Evolutionary conservation across 257 asterid species (phyloP).

Genomic region (Apocynum venetum): DNA sequence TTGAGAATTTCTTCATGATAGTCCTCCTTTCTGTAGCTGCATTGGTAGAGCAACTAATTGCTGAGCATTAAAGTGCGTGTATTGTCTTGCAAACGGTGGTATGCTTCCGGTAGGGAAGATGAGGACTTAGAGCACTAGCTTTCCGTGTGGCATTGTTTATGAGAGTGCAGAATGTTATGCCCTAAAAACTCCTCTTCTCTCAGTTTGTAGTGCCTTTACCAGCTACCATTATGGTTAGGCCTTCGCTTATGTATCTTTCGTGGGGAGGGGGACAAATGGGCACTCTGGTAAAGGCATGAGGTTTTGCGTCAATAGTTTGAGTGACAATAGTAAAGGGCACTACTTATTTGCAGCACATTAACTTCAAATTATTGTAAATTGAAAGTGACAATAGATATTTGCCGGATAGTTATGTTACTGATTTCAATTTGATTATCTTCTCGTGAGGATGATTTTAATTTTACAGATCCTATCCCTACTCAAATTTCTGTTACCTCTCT

Average conservation of each 20-base stretch:
- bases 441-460: not conserved
- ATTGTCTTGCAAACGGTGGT: not conserved
- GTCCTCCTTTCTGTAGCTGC: constrained; percentile 1
- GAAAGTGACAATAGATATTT: not conserved
- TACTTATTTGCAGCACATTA: not conserved
- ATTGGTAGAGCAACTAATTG: constrained; percentile 10
- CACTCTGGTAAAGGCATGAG: not conserved
- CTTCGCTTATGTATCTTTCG: not conserved
- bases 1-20: constrained; percentile 1
- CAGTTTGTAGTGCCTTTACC: not conserved
- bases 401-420: not conserved
- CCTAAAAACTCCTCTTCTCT: not conserved
- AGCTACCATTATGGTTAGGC: not conserved
- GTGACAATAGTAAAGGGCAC: not conserved
- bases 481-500: not conserved
- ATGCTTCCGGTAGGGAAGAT: not conserved
- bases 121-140: not conserved
- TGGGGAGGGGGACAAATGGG: not conserved
- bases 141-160: not conserved
- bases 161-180: not conserved
- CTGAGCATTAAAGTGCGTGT: constrained; percentile 1
- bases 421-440: not conserved
- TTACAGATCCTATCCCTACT: not conserved
- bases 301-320: not conserved
- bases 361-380: not conserved